phyloP scores from a whole-genome alignment of 2,329 filamentous ascomycete genomes.

The Cordyceps cicadae region DNA sequence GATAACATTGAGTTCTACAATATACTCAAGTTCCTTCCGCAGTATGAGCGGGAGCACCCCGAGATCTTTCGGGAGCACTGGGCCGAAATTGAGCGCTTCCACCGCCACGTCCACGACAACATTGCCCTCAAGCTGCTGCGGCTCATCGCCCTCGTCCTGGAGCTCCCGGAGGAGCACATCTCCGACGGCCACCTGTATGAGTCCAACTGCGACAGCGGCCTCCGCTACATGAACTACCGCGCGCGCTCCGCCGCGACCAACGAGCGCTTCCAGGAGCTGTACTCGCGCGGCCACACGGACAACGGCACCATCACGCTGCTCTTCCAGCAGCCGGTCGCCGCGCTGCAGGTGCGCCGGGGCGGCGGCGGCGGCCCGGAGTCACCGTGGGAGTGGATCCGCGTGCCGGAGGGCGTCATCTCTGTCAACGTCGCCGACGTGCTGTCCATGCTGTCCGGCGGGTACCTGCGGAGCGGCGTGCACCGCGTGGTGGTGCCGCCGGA shows the following conservation, averaged over 20 bases:
- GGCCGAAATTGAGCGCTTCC: no score
- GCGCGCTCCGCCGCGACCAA: constrained; percentile 15
- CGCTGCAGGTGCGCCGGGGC: constrained; percentile 40
- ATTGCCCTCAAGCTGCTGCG: no score
- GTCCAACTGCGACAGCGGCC: no score
- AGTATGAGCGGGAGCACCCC: not conserved
- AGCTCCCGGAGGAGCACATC: no score
- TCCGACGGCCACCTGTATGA: no score
- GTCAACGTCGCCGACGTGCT: constrained; percentile 45
- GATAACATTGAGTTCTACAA: not conserved
- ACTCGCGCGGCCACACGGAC: constrained; percentile 42
- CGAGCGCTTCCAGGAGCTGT: constrained; percentile 25
- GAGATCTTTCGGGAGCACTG: no score
- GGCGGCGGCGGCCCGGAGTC: no score
- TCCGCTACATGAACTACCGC: no score
- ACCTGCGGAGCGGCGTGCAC: constrained; percentile 36
- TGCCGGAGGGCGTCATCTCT: constrained; percentile 40
- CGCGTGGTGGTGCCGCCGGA: constrained; percentile 34
- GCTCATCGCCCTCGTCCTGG: no score
- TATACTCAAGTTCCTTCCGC: not conserved
- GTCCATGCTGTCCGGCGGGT: constrained; percentile 38
- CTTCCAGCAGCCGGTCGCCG: constrained; percentile 49
- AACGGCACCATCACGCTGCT: constrained; percentile 48
- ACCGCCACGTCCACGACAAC: no score
- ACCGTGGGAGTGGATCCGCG: constrained; percentile 24